These are phyloP conservation scores for Solidago caesia DNA, from an alignment of 129 eudicot genomes.

Conservation along the genomic window DNA sequence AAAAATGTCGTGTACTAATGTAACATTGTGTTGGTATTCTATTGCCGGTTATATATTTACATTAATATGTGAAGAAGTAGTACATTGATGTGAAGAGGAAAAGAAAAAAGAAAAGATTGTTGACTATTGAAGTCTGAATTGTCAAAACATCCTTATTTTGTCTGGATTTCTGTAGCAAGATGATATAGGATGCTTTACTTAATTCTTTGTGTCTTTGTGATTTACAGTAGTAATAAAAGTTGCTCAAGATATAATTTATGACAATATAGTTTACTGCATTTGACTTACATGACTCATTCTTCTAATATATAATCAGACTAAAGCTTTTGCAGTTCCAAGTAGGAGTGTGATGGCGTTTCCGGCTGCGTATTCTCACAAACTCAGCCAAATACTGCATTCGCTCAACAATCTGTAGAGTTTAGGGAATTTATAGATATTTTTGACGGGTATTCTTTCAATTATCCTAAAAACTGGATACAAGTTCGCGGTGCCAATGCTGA, in stretches of 20 bases:
- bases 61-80: too few species aligned
- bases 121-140: too few species aligned
- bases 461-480: slow-evolving; percentile 93
- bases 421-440: slow-evolving; percentile 81
- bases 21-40: too few species aligned
- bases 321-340: slow-evolving; percentile 91
- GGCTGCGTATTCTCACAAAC: slow-evolving; percentile 47
- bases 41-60: too few species aligned
- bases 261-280: too few species aligned
- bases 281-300: slow-evolving; percentile 28
- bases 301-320: slow-evolving; percentile 82
- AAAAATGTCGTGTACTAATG: too few species aligned
- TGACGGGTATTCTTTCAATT: slow-evolving; percentile 85
- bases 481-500: slow-evolving; percentile 97
- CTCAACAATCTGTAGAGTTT: slow-evolving; percentile 58
- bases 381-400: slow-evolving; percentile 34
- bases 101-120: too few species aligned
- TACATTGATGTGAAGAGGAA: too few species aligned
- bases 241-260: background rate
- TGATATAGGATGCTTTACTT: background rate
- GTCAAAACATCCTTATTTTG: too few species aligned
- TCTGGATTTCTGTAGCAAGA: background rate
- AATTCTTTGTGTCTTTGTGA: background rate
- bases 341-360: slow-evolving; percentile 55
- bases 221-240: background rate